Conservation (phyloP, 805 yeast species). For the Sporopachydermia quercuum region DNA sequence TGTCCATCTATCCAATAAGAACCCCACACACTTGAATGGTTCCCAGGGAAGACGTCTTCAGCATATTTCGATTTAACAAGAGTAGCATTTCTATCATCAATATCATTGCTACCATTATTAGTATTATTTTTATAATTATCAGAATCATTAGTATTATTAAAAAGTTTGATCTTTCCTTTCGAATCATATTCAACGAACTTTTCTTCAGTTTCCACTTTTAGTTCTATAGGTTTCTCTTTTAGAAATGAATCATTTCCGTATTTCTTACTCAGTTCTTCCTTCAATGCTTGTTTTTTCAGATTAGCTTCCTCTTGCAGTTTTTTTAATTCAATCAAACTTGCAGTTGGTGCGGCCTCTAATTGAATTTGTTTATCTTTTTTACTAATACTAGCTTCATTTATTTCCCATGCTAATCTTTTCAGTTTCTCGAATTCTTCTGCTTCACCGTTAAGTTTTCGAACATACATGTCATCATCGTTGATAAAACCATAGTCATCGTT, state of each 20-base stretch:
- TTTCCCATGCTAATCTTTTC: conserved; percentile 36
- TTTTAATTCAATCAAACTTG: conserved; percentile 23
- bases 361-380: conserved; percentile 13
- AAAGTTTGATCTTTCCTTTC: conserved; percentile 5
- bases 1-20: conserved; percentile 25
- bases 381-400: conserved; percentile 16
- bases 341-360: conserved; percentile 32
- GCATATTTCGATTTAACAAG: conserved; percentile 15
- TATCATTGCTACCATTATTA: conserved; percentile 8
- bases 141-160: conserved; percentile 2
- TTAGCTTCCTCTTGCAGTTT: conserved; percentile 18
- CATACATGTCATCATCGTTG: conserved; percentile 33
- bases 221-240: conserved; percentile 1
- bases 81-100: conserved; percentile 3
- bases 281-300: conserved; percentile 16
- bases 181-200: conserved; percentile 5
- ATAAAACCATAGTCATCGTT: conserved; percentile 20
- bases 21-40: conserved; percentile 29
- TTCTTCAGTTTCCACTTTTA: not conserved
- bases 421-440: conserved; percentile 35
- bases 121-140: conserved; percentile 6
- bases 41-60: conserved; percentile 24
- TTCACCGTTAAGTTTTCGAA: conserved; percentile 39
- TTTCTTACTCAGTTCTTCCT: conserved; percentile 20
- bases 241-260: conserved; percentile 22